Percentiles rank a stretch among this genome's conserved stretches.
phyloP scores from a whole-genome alignment of 2,329 filamentous ascomycete species.

The Fusarium devonianum region DNA sequence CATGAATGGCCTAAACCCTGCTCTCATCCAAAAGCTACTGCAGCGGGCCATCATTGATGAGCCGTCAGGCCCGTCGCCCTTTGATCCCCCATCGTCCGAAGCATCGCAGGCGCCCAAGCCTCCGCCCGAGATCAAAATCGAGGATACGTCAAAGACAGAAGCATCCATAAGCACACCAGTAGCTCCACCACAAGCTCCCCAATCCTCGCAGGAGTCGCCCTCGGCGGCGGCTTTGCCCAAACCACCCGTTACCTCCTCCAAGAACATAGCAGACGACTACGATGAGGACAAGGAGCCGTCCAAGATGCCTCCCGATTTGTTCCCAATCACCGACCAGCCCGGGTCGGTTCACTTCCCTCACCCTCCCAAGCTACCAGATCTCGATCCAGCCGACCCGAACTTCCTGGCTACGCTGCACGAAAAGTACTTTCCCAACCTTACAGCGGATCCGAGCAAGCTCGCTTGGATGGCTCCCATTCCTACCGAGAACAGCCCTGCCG shows the following conservation, averaged over 20 bases:
- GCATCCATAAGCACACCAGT: neutral
- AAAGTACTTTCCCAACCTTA: conserved; percentile 92
- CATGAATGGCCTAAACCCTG: conserved; percentile 77
- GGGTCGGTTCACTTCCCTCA: conserved; percentile 68
- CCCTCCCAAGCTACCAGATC: conserved; percentile 66
- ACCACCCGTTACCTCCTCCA: conserved; percentile 18
- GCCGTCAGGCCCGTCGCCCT: conserved; percentile 51
- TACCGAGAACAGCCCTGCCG: conserved; percentile 68
- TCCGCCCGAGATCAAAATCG: conserved; percentile 47
- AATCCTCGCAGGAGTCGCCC: conserved; percentile 1
- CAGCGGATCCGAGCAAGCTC: conserved; percentile 83
- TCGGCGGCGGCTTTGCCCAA: neutral
- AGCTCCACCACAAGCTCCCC: neutral
- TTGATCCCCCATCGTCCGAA: conserved; percentile 47
- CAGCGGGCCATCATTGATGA: conserved; percentile 79
- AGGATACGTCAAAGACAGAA: conserved; percentile 41
- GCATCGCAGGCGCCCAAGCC: conserved; percentile 10
- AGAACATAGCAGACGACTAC: conserved; percentile 45
- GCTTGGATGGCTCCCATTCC: conserved; percentile 87
- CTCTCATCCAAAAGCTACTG: conserved; percentile 78
- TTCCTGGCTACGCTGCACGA: conserved; percentile 86
- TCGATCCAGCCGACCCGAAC: conserved; percentile 82
- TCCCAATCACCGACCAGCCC: conserved; percentile 51
- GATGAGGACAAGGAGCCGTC: conserved; percentile 54
- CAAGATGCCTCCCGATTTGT: conserved; percentile 52